These are phyloP conservation scores for Silene latifolia DNA, from an alignment of 148 eudicot species.

Conservation along the genomic window DNA sequence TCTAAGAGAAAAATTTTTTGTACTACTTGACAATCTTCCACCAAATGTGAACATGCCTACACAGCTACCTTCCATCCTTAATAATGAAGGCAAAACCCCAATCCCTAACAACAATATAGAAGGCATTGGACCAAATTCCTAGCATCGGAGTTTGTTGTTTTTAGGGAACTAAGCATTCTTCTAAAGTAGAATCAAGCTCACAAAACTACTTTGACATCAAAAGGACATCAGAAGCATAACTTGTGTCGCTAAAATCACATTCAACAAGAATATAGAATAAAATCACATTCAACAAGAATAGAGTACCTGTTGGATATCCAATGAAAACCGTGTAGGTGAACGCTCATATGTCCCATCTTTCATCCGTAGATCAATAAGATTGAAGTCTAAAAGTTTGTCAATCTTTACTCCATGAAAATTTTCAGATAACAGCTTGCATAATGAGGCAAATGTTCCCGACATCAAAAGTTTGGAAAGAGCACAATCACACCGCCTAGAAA, in stretches of 20 bases:
- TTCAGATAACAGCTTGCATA: slow-evolving; percentile 53
- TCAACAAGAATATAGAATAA: slow-evolving; percentile 19
- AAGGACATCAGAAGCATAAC: neutral
- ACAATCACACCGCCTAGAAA: slow-evolving; percentile 43
- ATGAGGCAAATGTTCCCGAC: slow-evolving; percentile 64
- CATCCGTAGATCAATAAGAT: slow-evolving; percentile 48
- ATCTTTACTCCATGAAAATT: slow-evolving; percentile 62
- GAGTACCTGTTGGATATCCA: slow-evolving; percentile 76
- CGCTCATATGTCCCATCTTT: slow-evolving; percentile 70
- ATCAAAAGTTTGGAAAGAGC: slow-evolving; percentile 51
- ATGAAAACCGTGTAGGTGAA: slow-evolving; percentile 52
- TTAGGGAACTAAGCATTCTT: neutral
- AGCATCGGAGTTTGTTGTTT: neutral
- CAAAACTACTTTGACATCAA: neutral
- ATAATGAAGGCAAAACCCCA: neutral
- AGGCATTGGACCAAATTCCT: neutral
- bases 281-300: neutral
- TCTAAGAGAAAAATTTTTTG: neutral
- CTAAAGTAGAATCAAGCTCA: too few species aligned
- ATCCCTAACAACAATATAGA: neutral
- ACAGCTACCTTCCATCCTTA: neutral
- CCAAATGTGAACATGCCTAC: neutral
- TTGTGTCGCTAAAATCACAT: neutral
- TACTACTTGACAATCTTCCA: neutral
- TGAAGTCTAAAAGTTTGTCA: slow-evolving; percentile 52